Percentiles rank a stretch among this genome's conserved stretches.
phyloP scores from a whole-genome alignment of 257 asterid species.

The Solanum raphanifolium region DNA sequence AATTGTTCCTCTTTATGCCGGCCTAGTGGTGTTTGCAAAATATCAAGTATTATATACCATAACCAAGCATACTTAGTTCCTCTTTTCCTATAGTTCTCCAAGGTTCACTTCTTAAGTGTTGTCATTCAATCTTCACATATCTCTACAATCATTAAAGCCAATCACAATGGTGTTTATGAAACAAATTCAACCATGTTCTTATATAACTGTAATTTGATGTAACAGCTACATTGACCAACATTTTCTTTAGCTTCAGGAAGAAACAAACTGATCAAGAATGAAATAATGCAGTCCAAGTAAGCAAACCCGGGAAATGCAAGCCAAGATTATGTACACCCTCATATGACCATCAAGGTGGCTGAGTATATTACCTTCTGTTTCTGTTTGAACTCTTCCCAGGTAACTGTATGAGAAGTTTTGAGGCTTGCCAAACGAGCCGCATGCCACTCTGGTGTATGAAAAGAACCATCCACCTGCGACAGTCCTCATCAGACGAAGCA shows the following conservation, averaged over 20 bases:
- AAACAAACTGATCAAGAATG: not conserved
- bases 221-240: not conserved
- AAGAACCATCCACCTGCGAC: conserved; percentile 99
- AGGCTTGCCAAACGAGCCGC: conserved; percentile 99
- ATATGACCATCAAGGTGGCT: not conserved
- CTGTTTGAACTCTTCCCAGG: conserved; percentile 97
- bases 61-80: not conserved
- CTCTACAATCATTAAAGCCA: not conserved
- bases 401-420: conserved; percentile 88
- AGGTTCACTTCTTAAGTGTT: not conserved
- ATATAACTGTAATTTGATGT: not conserved
- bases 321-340: not conserved
- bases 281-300: not conserved
- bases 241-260: not conserved
- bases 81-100: not conserved
- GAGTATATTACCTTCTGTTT: conserved; percentile 71
- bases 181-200: not conserved
- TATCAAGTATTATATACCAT: not conserved
- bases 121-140: not conserved
- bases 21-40: not conserved
- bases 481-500: conserved; percentile 68
- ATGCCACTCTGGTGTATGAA: conserved; percentile 99
- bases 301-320: not conserved
- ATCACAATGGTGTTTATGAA: not conserved
- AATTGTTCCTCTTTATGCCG: not conserved